Percentiles rank a stretch among this genome's conserved stretches.
phyloP scores from a whole-genome alignment of 2,329 filamentous ascomycete genomes.

The Colletotrichum plurivorum region DNA sequence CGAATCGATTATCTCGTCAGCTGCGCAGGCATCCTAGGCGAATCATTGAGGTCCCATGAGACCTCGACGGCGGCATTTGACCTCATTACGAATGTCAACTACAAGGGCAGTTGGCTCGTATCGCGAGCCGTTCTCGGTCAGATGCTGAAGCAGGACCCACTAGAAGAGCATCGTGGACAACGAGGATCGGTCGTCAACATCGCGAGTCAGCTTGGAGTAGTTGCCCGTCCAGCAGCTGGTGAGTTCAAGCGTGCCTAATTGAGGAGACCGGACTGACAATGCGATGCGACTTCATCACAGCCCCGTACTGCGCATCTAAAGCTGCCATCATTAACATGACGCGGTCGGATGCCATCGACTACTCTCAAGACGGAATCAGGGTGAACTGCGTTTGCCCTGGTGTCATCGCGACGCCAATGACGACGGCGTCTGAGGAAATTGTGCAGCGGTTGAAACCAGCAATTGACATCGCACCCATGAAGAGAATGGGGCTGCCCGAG shows the following conservation, averaged over 20 bases:
- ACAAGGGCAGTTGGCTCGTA: conserved; percentile 64
- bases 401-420: conserved; percentile 68
- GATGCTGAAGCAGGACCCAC: conserved; percentile 62
- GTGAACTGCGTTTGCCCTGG: conserved; percentile 76
- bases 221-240: conserved; percentile 61
- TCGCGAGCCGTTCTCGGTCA: conserved; percentile 58
- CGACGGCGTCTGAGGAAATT: conserved; percentile 55
- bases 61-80: conserved; percentile 65
- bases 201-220: conserved; percentile 66
- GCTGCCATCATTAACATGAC: conserved; percentile 72
- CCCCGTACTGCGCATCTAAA: conserved; percentile 71
- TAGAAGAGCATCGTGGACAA: conserved; percentile 56
- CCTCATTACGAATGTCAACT: conserved; percentile 68
- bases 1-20: conserved; percentile 71
- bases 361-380: conserved; percentile 58
- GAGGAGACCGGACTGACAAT: too few species aligned
- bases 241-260: conserved; percentile 42
- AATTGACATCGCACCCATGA: conserved; percentile 63
- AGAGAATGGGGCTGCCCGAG: conserved; percentile 62
- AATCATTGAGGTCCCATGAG: conserved; percentile 59
- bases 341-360: conserved; percentile 69
- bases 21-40: conserved; percentile 67
- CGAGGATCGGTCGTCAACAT: conserved; percentile 66
- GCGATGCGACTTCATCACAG: conserved; percentile 46
- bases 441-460: conserved; percentile 56